Percentiles rank a stretch among this genome's conserved stretches.
These are phyloP conservation scores for Hypoxylon trugodes DNA, from an alignment of 495 filamentous ascomycete species.

Conservation along the genomic window DNA sequence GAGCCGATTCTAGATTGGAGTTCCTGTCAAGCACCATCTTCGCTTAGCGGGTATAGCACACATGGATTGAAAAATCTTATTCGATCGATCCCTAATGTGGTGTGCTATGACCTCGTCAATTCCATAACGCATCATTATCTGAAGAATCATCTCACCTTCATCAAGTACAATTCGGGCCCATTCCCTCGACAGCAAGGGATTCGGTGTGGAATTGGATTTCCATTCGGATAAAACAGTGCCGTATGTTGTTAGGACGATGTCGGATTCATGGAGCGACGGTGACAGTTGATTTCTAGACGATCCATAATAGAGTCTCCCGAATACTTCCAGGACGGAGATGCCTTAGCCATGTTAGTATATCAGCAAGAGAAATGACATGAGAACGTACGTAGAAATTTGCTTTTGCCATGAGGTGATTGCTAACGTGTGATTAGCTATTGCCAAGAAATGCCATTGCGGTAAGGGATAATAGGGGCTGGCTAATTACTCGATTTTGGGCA, in stretches of 20 bases:
- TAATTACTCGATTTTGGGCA: neutral
- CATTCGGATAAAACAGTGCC: conserved; percentile 44
- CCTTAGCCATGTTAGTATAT: no score
- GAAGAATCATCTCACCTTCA: conserved; percentile 44
- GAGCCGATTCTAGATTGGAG: conserved; percentile 50
- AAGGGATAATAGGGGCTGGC: neutral
- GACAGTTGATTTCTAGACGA: neutral
- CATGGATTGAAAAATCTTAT: conserved; percentile 37
- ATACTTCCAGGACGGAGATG: no score
- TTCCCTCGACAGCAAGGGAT: conserved; percentile 22
- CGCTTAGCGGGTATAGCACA: conserved; percentile 16
- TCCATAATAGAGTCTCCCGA: no score
- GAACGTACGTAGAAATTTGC: no score
- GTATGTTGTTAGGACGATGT: conserved; percentile 52
- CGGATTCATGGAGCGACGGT: neutral
- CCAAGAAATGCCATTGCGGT: no score
- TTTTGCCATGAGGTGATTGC: no score
- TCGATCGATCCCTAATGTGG: conserved; percentile 36
- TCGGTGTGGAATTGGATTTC: neutral
- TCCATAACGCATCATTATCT: neutral
- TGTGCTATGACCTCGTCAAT: conserved; percentile 43
- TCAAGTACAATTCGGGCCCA: conserved; percentile 53
- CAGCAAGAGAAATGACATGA: no score
- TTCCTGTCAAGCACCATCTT: conserved; percentile 51
- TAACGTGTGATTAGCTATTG: no score